Evolutionary conservation across 768 basidiomycete genomes (phyloP).

Genomic region (Strobilomyces echinocephalus): DNA sequence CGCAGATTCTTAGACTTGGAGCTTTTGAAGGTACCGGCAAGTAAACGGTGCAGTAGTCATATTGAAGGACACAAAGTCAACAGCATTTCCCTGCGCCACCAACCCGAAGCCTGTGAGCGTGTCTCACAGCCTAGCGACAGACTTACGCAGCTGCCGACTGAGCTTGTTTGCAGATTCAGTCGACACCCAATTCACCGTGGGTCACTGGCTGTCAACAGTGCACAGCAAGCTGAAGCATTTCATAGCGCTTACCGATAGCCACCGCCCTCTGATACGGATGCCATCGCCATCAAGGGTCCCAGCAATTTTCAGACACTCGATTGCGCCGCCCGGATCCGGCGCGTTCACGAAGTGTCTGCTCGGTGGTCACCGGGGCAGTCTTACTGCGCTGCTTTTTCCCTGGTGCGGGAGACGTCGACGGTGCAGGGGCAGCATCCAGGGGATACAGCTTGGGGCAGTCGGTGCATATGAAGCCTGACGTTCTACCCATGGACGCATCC

Average conservation of each 20-base stretch:
- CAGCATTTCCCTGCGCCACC: slow-evolving; percentile 51
- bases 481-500: slow-evolving; percentile 28
- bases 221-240: not conserved
- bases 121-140: not conserved
- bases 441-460: slow-evolving; percentile 56
- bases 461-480: slow-evolving; percentile 55
- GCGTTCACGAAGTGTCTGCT: slow-evolving; percentile 44
- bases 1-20: too few species aligned
- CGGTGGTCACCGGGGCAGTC: slow-evolving; percentile 42
- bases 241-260: slow-evolving; percentile 40
- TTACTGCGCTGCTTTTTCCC: slow-evolving; percentile 35
- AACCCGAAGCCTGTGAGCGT: slow-evolving; percentile 57
- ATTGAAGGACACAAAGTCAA: slow-evolving; percentile 62
- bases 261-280: slow-evolving; percentile 53
- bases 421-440: slow-evolving; percentile 24
- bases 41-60: slow-evolving; percentile 40
- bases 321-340: slow-evolving; percentile 45
- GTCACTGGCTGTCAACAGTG: slow-evolving; percentile 55
- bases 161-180: slow-evolving; percentile 54
- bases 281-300: slow-evolving; percentile 35
- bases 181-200: slow-evolving; percentile 44
- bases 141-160: slow-evolving; percentile 42
- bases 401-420: slow-evolving; percentile 39
- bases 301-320: slow-evolving; percentile 32
- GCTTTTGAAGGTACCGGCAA: too few species aligned